Conservation (phyloP, 179 eudicot genomes). For the Vitellaria paradoxa region DNA sequence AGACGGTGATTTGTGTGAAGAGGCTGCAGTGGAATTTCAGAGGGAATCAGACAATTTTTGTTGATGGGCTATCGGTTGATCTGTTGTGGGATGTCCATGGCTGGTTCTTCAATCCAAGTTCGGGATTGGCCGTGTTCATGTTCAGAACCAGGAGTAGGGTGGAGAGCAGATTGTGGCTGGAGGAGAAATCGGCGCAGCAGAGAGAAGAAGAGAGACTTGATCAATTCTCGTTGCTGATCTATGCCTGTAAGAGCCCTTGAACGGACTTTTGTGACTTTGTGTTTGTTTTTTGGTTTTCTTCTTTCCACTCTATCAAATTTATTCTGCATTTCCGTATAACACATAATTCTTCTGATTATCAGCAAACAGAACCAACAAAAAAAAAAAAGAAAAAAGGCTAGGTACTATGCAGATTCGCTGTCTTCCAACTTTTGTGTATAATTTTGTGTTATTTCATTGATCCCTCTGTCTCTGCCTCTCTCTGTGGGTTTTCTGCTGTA, state of each 20-base stretch:
- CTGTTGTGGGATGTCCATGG: slow-evolving; percentile 90
- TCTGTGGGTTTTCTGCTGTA: neutral
- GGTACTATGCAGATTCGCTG: neutral
- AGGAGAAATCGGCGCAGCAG: slow-evolving; percentile 48
- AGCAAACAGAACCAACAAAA: too few species aligned
- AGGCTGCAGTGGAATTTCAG: slow-evolving; percentile 83
- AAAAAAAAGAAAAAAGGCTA: too few species aligned
- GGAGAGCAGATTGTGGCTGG: slow-evolving; percentile 81
- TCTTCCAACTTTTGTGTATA: neutral
- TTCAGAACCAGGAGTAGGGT: slow-evolving; percentile 68
- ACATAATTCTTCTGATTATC: neutral
- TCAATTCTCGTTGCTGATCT: slow-evolving; percentile 66
- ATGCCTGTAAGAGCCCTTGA: slow-evolving; percentile 52
- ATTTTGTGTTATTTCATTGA: neutral
- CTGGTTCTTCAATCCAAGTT: slow-evolving; percentile 46
- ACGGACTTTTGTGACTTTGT: neutral
- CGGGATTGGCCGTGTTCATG: slow-evolving; percentile 70
- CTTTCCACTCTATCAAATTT: too few species aligned
- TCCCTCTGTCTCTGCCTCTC: neutral
- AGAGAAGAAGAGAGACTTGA: slow-evolving; percentile 34
- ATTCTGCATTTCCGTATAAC: neutral
- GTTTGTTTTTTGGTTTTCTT: neutral
- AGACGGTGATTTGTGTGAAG: slow-evolving; percentile 57
- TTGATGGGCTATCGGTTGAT: slow-evolving; percentile 75
- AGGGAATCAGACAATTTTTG: slow-evolving; percentile 75